Percentiles rank a stretch among this genome's conserved stretches.
These are phyloP conservation scores for Dothideomycetes sp. DNA, from an alignment of 2,329 filamentous ascomycete species.

Conservation along the genomic window DNA sequence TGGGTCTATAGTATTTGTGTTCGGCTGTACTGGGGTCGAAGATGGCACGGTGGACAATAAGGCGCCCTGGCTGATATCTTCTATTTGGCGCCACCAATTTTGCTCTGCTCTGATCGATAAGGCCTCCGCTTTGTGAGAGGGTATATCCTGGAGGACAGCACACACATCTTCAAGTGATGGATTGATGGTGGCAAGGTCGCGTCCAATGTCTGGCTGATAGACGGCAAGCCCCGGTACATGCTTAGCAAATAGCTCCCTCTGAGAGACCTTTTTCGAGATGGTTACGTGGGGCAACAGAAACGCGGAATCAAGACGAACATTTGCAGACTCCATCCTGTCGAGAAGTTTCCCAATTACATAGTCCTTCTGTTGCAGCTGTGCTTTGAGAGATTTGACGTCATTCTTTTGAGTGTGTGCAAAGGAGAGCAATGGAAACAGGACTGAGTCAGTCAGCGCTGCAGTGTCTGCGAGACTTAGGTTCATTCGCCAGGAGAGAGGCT, in stretches of 20 bases:
- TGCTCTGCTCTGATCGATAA: too few species aligned
- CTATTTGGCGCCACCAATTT: too few species aligned
- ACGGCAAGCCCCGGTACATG: conserved; percentile 42
- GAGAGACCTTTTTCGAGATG: conserved; percentile 29
- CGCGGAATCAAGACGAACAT: conserved; percentile 43
- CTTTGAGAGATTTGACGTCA: conserved; percentile 38
- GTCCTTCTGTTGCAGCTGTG: conserved; percentile 46
- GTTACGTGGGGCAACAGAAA: conserved; percentile 44
- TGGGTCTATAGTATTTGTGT: too few species aligned
- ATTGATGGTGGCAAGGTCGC: not conserved
- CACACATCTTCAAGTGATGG: conserved; percentile 1
- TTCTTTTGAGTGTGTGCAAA: conserved; percentile 35
- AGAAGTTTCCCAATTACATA: conserved; percentile 46
- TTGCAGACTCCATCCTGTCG: conserved; percentile 46
- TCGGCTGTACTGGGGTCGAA: too few species aligned
- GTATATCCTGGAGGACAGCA: conserved; percentile 1
- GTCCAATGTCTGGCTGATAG: conserved; percentile 3
- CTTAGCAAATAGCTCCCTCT: conserved; percentile 40
- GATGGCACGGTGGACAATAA: too few species aligned
- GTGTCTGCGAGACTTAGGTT: conserved; percentile 35
- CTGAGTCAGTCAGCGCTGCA: conserved; percentile 32
- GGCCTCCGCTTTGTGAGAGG: not conserved
- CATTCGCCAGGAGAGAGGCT: conserved; percentile 55
- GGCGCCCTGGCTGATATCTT: too few species aligned
- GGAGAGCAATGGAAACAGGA: conserved; percentile 43